Base-by-base conservation (phyloP, 1,139 yeast species). In the Lodderomyces orthopsilosis region DNA sequence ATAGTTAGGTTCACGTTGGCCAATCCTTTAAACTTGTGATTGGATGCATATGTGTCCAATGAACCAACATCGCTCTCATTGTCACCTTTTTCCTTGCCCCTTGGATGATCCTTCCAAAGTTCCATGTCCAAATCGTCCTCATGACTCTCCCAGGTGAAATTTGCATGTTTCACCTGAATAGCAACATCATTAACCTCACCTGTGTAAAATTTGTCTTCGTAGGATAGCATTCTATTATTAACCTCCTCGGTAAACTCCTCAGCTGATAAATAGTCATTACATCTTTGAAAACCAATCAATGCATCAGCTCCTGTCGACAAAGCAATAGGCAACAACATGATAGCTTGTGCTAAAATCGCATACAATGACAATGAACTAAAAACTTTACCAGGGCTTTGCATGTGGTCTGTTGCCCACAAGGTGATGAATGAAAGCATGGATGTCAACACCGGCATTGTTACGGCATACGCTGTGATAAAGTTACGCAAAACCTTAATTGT, bases 251-350 rank as follows among this genome's bases (percentile, higher is more conserved):
- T 50, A 44, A 56, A 61, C 51, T 77, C 81, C 7, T 57, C 62
- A 8, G 77, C 64, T 36, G 69, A 56, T 45, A 77, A 59, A 48
- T 61, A 76, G 24, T 65, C 74, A 43, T 64, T 67, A 42, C 77
- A 73, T 54, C 83, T 64, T 34, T 59, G 61, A 51, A 75, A 72
- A 0, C 81, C 83, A 53, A 77, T 68, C 49, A 65, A 62, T 1
- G 81, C 82, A 59, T 78, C 83, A 22, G 80, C 75, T 24, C 75
- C 75, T 26, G 79, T 66, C 10, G 79, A 73, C 44, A 77, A 66
- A 14, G 89, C 78, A 44, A 75, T 62, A 12, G 83, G 83, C 46
- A 78, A 64, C 51, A 77, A 62, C 68, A 77, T 68, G 45, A 78
- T 70, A 27, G 78, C 76, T 48, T 68, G 72, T 3, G 79, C 75